Evolutionary conservation across 129 eudicot genomes (phyloP).

Genomic region (Flaveria trinervia): DNA sequence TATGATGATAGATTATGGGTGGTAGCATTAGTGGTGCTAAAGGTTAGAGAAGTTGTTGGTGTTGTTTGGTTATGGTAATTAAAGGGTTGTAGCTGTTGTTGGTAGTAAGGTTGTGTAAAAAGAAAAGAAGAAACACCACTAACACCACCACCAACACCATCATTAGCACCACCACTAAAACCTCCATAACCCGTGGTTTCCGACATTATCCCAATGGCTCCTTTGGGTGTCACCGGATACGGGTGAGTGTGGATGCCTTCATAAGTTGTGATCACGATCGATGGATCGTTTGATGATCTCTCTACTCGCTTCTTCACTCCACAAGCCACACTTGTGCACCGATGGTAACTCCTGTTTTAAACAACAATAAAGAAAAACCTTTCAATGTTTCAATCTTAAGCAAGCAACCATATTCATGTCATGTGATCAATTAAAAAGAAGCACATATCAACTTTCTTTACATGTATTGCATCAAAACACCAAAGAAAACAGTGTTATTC

Average conservation of each 20-base stretch:
- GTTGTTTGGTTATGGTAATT: slow-evolving; percentile 45
- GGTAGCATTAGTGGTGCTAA: slow-evolving; percentile 32
- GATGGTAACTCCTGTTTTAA: slow-evolving; percentile 75
- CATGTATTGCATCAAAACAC: slow-evolving; percentile 18
- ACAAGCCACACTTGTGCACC: slow-evolving; percentile 89
- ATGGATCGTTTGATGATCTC: slow-evolving; percentile 73
- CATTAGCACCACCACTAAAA: slow-evolving; percentile 29
- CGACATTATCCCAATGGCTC: slow-evolving; percentile 52
- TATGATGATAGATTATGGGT: slow-evolving; percentile 21
- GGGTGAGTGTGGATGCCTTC: slow-evolving; percentile 92
- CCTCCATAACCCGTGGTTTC: slow-evolving; percentile 43
- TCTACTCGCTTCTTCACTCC: slow-evolving; percentile 96
- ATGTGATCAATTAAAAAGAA: too few species aligned
- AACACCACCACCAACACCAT: slow-evolving; percentile 19
- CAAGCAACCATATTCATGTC: not conserved
- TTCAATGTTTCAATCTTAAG: not conserved
- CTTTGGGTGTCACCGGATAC: slow-evolving; percentile 78
- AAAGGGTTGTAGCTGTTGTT: slow-evolving; percentile 38
- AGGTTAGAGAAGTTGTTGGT: slow-evolving; percentile 39
- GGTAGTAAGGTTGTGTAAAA: slow-evolving; percentile 45
- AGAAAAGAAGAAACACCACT: slow-evolving; percentile 43
- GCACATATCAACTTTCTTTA: slow-evolving; percentile 4
- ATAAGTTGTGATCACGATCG: slow-evolving; percentile 87
- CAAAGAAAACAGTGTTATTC: not conserved
- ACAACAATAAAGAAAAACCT: not conserved